These are phyloP conservation scores for Colletotrichum sp. DNA, from an alignment of 2,329 filamentous ascomycete species.

Conservation along the genomic window DNA sequence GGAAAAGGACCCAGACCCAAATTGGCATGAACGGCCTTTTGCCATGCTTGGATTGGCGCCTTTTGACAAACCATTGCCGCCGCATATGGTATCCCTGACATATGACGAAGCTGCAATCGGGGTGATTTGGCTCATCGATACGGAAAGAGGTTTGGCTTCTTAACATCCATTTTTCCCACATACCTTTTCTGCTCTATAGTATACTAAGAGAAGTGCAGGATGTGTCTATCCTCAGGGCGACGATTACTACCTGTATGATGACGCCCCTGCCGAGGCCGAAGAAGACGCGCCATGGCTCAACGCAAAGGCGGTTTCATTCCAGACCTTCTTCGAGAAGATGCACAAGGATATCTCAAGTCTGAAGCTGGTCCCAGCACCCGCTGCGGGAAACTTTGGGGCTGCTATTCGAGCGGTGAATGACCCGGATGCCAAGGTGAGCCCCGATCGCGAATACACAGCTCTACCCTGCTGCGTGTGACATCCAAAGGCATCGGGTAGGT, in stretches of 20 bases:
- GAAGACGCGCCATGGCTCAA: neutral
- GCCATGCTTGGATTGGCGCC: neutral
- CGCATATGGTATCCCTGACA: neutral
- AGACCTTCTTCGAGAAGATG: neutral
- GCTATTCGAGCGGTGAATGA: neutral
- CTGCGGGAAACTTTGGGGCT: neutral
- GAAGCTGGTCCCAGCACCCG: neutral
- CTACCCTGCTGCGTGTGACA: neutral
- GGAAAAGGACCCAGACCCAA: neutral
- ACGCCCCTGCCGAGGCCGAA: neutral
- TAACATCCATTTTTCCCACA: no score
- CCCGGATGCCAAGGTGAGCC: slow-evolving; percentile 1
- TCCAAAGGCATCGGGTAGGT: neutral
- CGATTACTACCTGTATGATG: neutral
- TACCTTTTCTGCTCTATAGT: neutral
- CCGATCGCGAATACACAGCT: neutral
- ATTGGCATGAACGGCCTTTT: neutral
- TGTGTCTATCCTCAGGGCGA: slow-evolving; percentile 1
- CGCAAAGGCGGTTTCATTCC: neutral
- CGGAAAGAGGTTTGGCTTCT: neutral
- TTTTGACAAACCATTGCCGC: neutral
- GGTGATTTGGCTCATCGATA: slow-evolving; percentile 1
- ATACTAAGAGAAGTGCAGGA: neutral
- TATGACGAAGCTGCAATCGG: neutral
- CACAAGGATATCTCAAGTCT: neutral